Conservation (phyloP, 768 basidiomycete species). For the Tylopilus vinaceipallidus region DNA sequence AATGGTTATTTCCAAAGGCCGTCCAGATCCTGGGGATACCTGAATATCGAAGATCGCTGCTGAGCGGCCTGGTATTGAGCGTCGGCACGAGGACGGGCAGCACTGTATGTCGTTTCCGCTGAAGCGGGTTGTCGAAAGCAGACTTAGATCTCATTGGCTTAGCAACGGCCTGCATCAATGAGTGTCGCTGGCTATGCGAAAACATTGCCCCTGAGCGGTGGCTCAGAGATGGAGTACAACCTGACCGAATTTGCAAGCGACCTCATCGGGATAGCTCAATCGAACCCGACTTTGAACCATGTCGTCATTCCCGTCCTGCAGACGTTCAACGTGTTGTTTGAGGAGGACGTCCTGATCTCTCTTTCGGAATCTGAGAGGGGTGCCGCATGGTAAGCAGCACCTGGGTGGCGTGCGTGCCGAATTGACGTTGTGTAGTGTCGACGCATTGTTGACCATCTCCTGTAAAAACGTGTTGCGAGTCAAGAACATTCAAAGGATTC, state of each 20-base stretch:
- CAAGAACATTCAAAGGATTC: conserved; percentile 82
- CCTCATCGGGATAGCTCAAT: conserved; percentile 52
- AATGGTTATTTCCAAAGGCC: conserved; percentile 72
- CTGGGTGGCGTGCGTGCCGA: conserved; percentile 8
- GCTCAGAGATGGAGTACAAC: conserved; percentile 38
- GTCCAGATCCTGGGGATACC: conserved; percentile 62
- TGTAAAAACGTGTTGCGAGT: conserved; percentile 62
- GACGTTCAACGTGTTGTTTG: conserved; percentile 70
- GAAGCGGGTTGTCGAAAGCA: conserved; percentile 5
- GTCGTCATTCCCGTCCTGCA: conserved; percentile 82
- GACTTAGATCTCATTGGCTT: conserved; percentile 19
- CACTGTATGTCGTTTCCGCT: conserved; percentile 54
- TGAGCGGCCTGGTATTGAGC: conserved; percentile 75
- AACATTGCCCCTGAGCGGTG: conserved; percentile 43
- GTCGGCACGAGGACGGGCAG: conserved; percentile 82
- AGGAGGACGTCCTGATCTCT: conserved; percentile 56
- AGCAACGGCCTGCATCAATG: conserved; percentile 69
- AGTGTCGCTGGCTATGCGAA: conserved; percentile 60
- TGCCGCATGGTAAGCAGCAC: conserved; percentile 46
- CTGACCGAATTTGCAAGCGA: conserved; percentile 54
- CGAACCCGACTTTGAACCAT: conserved; percentile 59
- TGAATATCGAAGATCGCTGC: conserved; percentile 58
- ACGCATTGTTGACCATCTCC: conserved; percentile 51
- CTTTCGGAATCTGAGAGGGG: conserved; percentile 49
- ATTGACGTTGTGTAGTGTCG: conserved; percentile 42